Evolutionary conservation across 148 eudicot species (phyloP), one percentile per base, ranked within the genome.

Genomic region (Cornus florida): DNA sequence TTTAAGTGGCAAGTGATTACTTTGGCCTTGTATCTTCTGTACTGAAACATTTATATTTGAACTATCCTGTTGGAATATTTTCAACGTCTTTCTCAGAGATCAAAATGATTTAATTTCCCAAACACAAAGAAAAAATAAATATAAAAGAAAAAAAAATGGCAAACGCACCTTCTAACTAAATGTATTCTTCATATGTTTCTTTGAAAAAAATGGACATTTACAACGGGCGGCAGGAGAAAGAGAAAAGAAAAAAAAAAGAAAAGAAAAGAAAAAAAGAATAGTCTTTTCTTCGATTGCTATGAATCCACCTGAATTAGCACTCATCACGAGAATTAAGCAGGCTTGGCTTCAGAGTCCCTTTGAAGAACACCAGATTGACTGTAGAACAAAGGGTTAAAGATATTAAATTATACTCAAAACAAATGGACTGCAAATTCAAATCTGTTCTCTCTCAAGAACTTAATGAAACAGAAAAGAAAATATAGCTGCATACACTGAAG

Each of bases 401-500:
- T 43, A 70, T 43, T 10, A 6, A 43, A 2, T 69, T 4, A 23
- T 24, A 68, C 17, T 14, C 35, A 48, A 69, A 66, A 33, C 32
- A 43, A 68, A 68, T 22, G 16, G 10, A 53, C 4, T 20, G 39
- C 6, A 9, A 79, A 19, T 43, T 10, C 12, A 78, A 35, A 11
- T 67, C 59, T 14, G 2, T 14, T 53, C 6, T 60, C 71, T 79
- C 53, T 68, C 80, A 68, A 77, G 79, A 43, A 83, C 82, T 59
- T 81, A 59, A 62, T 80, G 31, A 75, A 83, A 83, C 67, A 83
- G 69, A 53, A 20, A 82, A 84, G 0, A 78, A 77, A 73, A 28
- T 28, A 28, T 86, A 80, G 66, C 77, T 73, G 86, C 83, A 80
- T 65, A 82, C 84, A 80, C 67, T 75, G 59, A 83, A 82, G 73